phyloP scores from a whole-genome alignment of 148 eudicot species.

The Vaccinium vitisidaea region DNA sequence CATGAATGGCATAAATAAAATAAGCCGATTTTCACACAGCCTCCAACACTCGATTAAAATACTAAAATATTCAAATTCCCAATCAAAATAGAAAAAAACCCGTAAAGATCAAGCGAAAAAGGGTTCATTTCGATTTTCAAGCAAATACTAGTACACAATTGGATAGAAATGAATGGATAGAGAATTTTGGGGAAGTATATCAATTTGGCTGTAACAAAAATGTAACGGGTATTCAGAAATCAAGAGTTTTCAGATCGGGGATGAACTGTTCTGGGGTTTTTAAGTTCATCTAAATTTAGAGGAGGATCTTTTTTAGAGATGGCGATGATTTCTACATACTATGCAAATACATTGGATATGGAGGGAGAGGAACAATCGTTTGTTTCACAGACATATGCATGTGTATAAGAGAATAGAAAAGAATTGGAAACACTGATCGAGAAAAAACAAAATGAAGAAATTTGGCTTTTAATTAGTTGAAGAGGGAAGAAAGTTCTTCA shows the following conservation, averaged over 20 bases:
- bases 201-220: not conserved
- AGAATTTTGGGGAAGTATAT: not conserved
- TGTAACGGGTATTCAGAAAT: not conserved
- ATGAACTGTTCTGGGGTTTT: not conserved
- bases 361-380: too few species aligned
- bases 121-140: too few species aligned
- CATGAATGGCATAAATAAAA: too few species aligned
- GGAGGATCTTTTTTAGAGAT: not conserved
- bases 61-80: too few species aligned
- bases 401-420: not conserved
- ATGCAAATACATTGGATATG: too few species aligned
- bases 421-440: not conserved
- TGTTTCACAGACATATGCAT: too few species aligned
- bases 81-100: too few species aligned
- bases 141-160: too few species aligned
- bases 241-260: conserved; percentile 6
- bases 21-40: too few species aligned
- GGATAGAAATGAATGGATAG: not conserved
- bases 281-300: not conserved
- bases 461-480: not conserved
- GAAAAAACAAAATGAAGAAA: too few species aligned
- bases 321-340: not conserved
- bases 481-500: not conserved
- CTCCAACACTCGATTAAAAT: too few species aligned
- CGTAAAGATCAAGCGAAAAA: too few species aligned